Conservation (phyloP, 2,329 filamentous ascomycete genomes). For the Sporothrix sp. region DNA sequence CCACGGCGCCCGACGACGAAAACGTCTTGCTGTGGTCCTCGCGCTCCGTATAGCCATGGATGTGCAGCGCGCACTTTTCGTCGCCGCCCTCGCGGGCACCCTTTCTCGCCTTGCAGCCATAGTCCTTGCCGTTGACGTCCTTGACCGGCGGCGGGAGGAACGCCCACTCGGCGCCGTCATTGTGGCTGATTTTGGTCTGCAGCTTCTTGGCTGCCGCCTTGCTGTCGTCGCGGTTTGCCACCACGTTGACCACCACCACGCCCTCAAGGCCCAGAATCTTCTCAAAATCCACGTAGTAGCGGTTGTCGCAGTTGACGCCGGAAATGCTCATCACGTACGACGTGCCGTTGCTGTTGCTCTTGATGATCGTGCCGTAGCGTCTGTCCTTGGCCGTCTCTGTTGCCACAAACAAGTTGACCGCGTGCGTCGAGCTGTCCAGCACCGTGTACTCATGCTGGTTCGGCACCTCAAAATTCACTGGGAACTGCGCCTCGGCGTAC, state of each 20-base stretch:
- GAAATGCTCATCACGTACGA: slow-evolving; percentile 79
- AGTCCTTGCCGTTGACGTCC: slow-evolving; percentile 62
- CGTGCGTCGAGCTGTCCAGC: slow-evolving; percentile 87
- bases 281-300: slow-evolving; percentile 86
- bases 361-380: slow-evolving; percentile 79
- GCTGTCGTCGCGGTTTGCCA: slow-evolving; percentile 60
- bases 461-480: slow-evolving; percentile 68
- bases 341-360: slow-evolving; percentile 97
- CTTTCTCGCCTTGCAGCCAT: slow-evolving; percentile 43
- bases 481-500: slow-evolving; percentile 80
- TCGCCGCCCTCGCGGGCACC: slow-evolving; percentile 39
- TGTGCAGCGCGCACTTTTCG: slow-evolving; percentile 71
- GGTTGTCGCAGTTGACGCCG: slow-evolving; percentile 68
- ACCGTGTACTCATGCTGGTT: slow-evolving; percentile 83
- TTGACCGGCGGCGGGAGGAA: slow-evolving; percentile 62
- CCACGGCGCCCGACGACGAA: slow-evolving; percentile 78
- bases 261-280: slow-evolving; percentile 90
- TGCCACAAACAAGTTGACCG: slow-evolving; percentile 87
- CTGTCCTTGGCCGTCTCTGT: slow-evolving; percentile 55
- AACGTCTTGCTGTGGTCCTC: slow-evolving; percentile 73
- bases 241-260: slow-evolving; percentile 76
- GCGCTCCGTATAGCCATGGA: slow-evolving; percentile 94
- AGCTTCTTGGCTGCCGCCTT: slow-evolving; percentile 57
- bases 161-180: slow-evolving; percentile 84
- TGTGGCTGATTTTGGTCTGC: slow-evolving; percentile 89